Percentiles rank a stretch among this genome's conserved stretches.
phyloP scores from a whole-genome alignment of 371 early-diverging fungal genomes.

The Coemansia sp. region DNA sequence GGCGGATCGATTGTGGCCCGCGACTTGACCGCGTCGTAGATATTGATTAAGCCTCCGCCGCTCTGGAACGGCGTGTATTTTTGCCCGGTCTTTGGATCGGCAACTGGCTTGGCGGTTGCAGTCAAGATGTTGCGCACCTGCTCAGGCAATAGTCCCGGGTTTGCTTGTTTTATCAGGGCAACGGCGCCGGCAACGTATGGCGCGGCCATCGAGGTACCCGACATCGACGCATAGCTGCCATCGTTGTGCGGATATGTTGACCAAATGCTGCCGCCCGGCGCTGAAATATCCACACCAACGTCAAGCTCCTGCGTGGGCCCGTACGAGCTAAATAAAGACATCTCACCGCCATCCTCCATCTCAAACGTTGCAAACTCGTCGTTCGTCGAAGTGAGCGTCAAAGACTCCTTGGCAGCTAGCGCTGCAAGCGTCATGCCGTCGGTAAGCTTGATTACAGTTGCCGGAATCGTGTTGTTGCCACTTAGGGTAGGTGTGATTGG shows the following conservation, averaged over 20 bases:
- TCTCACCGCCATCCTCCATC: slow-evolving; percentile 34
- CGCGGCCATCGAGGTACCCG: slow-evolving; percentile 72
- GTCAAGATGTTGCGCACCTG: slow-evolving; percentile 33
- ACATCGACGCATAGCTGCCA: slow-evolving; percentile 56
- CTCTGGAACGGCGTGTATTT: slow-evolving; percentile 37
- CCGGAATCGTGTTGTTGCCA: slow-evolving; percentile 40
- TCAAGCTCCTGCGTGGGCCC: slow-evolving; percentile 67
- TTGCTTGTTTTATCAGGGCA: slow-evolving; percentile 58
- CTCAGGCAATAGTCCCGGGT: not conserved
- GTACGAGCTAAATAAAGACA: slow-evolving; percentile 56
- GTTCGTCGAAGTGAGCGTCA: no score
- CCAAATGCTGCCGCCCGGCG: slow-evolving; percentile 70
- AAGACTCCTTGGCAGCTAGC: not conserved
- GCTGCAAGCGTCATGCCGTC: slow-evolving; percentile 14
- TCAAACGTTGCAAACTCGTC: slow-evolving; percentile 8
- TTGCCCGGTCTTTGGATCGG: slow-evolving; percentile 7
- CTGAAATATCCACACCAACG: slow-evolving; percentile 61
- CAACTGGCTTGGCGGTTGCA: slow-evolving; percentile 12
- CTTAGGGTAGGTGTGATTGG: no score
- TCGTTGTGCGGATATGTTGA: slow-evolving; percentile 58
- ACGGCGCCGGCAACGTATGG: slow-evolving; percentile 68
- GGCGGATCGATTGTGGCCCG: slow-evolving; percentile 60
- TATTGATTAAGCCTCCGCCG: slow-evolving; percentile 74
- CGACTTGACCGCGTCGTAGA: slow-evolving; percentile 56
- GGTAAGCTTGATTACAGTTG: not conserved